phyloP scores from a whole-genome alignment of 1,139 yeast species.

The Geotrichum bryndzae region DNA sequence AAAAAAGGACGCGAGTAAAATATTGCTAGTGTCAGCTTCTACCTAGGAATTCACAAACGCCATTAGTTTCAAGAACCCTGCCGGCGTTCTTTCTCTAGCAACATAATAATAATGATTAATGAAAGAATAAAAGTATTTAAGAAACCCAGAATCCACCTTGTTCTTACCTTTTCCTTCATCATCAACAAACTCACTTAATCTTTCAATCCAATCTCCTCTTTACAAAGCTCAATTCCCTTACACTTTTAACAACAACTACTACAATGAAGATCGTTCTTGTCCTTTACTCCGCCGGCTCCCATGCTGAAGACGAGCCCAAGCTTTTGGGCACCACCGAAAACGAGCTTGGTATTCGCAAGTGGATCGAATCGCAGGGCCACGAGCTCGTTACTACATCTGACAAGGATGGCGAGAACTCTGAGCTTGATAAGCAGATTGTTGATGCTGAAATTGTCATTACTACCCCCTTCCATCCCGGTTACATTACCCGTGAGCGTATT shows the following conservation, averaged over 20 bases:
- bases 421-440: conserved; percentile 56
- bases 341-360: conserved; percentile 64
- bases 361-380: conserved; percentile 64
- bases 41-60: too few relatives aligned
- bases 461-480: conserved; percentile 82
- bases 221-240: too few relatives aligned
- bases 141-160: not conserved
- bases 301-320: conserved; percentile 54
- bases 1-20: too few relatives aligned
- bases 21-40: too few relatives aligned
- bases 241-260: not conserved
- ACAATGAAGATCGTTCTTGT: conserved; percentile 31
- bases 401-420: conserved; percentile 61
- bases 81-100: too few relatives aligned
- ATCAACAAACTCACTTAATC: not conserved
- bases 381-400: conserved; percentile 58
- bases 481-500: conserved; percentile 60
- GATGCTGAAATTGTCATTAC: conserved; percentile 75
- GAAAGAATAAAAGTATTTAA: not conserved
- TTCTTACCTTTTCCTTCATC: not conserved
- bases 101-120: too few relatives aligned
- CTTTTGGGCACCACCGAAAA: conserved; percentile 70
- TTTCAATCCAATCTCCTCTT: not conserved
- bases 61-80: too few relatives aligned
- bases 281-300: conserved; percentile 37